A percentile compares a stretch with the other conserved stretches of the same genome.
Conservation (phyloP, 2,329 filamentous ascomycete species). For the Rosellinia necatrix region DNA sequence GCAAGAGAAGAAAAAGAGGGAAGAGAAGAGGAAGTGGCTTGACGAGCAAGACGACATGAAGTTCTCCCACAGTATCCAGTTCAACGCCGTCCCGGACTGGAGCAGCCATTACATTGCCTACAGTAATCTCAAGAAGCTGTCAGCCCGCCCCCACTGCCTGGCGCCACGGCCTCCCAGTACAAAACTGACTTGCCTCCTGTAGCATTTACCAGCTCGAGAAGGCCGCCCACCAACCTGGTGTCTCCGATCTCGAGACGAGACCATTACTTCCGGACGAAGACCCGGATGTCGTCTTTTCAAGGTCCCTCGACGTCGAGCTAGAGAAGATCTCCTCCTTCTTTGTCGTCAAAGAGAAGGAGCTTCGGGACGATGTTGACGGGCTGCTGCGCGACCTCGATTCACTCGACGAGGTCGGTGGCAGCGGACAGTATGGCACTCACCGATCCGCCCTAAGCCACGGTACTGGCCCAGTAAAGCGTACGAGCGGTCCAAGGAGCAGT, state of each 20-base stretch:
- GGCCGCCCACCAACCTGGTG: conserved; percentile 66
- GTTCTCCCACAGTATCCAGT: conserved; percentile 99
- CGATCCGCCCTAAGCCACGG: conserved; percentile 28
- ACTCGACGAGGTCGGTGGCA: conserved; percentile 61
- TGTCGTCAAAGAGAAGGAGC: conserved; percentile 83
- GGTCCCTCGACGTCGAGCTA: conserved; percentile 82
- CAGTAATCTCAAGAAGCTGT: conserved; percentile 98
- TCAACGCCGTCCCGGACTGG: conserved; percentile 99
- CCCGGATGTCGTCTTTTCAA: conserved; percentile 80
- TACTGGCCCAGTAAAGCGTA: conserved; percentile 47
- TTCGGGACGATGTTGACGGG: conserved; percentile 78
- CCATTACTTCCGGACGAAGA: conserved; percentile 77
- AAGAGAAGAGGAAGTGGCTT: conserved; percentile 71
- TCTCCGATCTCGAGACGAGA: conserved; percentile 78
- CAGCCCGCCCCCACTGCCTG: conserved; percentile 42
- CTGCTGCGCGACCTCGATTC: conserved; percentile 75
- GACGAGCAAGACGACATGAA: conserved; percentile 89
- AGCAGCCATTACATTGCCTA: conserved; percentile 97
- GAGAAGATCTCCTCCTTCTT: conserved; percentile 96
- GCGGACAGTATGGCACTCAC: conserved; percentile 47
- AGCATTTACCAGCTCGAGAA: conserved; percentile 97
- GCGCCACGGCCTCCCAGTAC: too few relatives aligned
- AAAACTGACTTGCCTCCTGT: conserved; percentile 2
- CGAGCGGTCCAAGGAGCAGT: conserved; percentile 37
- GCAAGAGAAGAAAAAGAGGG: conserved; percentile 51